Base-by-base conservation (phyloP, 73 alveolate genomes). In the Halteria grandinella region DNA sequence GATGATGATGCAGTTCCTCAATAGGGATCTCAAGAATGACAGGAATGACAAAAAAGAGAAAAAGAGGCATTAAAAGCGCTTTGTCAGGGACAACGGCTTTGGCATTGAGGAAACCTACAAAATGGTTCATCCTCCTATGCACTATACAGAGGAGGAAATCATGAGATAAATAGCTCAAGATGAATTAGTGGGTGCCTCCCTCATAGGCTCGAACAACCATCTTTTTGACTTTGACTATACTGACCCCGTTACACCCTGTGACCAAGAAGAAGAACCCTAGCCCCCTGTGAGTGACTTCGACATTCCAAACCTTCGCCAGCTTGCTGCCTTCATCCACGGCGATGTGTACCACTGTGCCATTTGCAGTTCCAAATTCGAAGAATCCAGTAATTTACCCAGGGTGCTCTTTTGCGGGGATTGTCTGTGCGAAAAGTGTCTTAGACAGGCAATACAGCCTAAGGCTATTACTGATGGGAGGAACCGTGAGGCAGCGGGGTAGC, bases 321-420 rank as follows among this genome's bases (percentile, higher is more conserved):
- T 60, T 40, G 77, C 43, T 37, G 43, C 37, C 23, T 60, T 37
- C 24, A 70, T 70, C 57, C 60, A 70, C 29, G 83, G 83, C 3
- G 83, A 70, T 49, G 34, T 70, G 14, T 70, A 41, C 39, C 83
- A 70, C 24, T 70, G 83, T 33, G 83, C 83, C 15, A 51, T 70
- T 49, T 70, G 83, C 72, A 45, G 52, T 3, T 45, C 60, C 10
- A 45, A 49, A 25, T 70, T 48, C 29, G 60, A 32, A 10, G 55
- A 49, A 18, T 15, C 40, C 3, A 50, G 27, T 41, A 70, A 70
- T 25, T 20, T 48, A 6, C 83, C 83, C 1, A 45, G 83, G 20
- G 83, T 70, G 14, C 43, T 70, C 20, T 70, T 41, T 31, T 70
- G 83, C 50, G 83, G 83, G 4, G 83, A 70, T 21, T 70, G 83